Evolutionary conservation across 1,284 basidiomycete genomes (phyloP).

Genomic region (Rhizoctonia solani): DNA sequence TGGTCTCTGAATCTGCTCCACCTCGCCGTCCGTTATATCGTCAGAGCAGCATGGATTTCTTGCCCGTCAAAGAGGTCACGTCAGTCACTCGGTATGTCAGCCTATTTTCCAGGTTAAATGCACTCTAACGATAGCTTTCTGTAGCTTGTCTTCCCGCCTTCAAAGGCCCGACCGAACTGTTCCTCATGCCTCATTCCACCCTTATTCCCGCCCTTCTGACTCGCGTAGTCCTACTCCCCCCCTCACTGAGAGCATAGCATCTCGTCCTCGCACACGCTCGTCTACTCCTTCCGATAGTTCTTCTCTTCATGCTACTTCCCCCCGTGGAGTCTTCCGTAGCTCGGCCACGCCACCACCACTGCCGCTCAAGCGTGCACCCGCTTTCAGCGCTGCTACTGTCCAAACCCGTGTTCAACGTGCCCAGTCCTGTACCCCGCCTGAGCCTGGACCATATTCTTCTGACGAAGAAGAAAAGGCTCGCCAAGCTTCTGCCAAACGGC

Average conservation of each 20-base stretch:
- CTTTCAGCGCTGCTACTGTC: slow-evolving; percentile 47
- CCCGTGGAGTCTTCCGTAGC: slow-evolving; percentile 23
- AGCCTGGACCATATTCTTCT: slow-evolving; percentile 55
- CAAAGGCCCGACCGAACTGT: slow-evolving; percentile 54
- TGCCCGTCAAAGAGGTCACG: slow-evolving; percentile 61
- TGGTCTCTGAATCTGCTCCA: background rate
- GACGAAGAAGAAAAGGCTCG: slow-evolving; percentile 76
- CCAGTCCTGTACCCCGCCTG: slow-evolving; percentile 55
- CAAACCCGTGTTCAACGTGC: slow-evolving; percentile 55
- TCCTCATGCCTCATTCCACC: slow-evolving; percentile 44
- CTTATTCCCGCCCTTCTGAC: slow-evolving; percentile 45
- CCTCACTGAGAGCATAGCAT: background rate
- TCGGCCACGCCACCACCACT: slow-evolving; percentile 37
- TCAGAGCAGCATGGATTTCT: slow-evolving; percentile 84
- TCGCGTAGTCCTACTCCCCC: slow-evolving; percentile 43
- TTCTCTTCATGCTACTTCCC: background rate
- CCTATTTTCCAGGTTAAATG: slow-evolving; percentile 5
- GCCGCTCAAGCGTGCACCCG: slow-evolving; percentile 51
- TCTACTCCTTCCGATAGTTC: slow-evolving; percentile 43
- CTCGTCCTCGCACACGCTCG: slow-evolving; percentile 48
- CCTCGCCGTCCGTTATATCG: slow-evolving; percentile 59
- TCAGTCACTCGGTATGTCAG: slow-evolving; percentile 62
- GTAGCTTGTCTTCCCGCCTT: slow-evolving; percentile 67
- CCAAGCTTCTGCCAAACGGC: slow-evolving; percentile 63
- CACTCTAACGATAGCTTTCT: slow-evolving; percentile 37